Base-by-base conservation (phyloP, 208 protist species). In the Trypanosoma congolense region DNA sequence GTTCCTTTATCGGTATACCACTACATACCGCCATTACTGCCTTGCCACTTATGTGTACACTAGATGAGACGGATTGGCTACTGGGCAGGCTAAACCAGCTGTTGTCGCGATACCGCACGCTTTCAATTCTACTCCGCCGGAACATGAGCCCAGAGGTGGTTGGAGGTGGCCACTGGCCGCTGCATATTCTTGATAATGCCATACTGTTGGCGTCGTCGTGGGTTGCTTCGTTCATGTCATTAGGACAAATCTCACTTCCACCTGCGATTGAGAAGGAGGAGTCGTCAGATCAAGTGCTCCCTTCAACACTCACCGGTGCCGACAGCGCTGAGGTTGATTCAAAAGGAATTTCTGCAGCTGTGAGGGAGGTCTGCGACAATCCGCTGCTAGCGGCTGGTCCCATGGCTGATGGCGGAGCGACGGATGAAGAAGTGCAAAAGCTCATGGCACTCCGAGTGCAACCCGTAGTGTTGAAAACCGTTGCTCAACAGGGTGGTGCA, bases 21-120 rank as follows among this genome's bases (percentile, higher is more conserved):
- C 63, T 93, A 28, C 75, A 90, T 63, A 75, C 73, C 3, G 86
- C 86, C 25, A 33, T 93, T 31, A 81, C 62, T 16, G 79, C 86
- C 29, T 74, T 93, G 21, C 86, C 81, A 30, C 64, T 90, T 10
- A 68, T 87, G 18, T 57, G 79, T 25, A 63, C 73, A 24, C 54
- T 69, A 0, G 64, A 78, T 5, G 78, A 87, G 38, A 77, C 82
- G 4, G 56, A 62, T 41, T 93, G 82, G 81, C 76, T 88, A 26
- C 68, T 88, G 21, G 18, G 30, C 3, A 62, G 75, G 51, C 73
- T 93, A 9, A 66, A 35, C 22, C 41, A 14, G 3, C 53, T 73
- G 36, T 52, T 45, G 33, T 21, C 9, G 18, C 16, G 60, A n/a
- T 66, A 62, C 25, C 28, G 55, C 16, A 4, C 44, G 19, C 30